Conservation (phyloP, 2,329 filamentous ascomycete genomes). For the Ascochyta rabiei region DNA sequence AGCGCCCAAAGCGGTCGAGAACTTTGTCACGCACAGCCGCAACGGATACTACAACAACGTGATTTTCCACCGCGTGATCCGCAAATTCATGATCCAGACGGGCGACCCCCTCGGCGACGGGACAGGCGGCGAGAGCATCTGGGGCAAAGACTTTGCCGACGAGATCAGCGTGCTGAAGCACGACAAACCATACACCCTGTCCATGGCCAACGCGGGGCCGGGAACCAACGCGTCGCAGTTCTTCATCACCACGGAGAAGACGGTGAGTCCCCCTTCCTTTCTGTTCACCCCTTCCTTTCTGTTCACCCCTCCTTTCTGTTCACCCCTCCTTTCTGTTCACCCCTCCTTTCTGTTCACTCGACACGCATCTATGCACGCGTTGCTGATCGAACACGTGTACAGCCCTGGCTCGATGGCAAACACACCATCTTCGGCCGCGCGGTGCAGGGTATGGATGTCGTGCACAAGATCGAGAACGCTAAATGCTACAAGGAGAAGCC, state of each 20-base stretch:
- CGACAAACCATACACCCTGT: constrained; percentile 94
- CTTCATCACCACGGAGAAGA: constrained; percentile 97
- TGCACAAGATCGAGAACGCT: constrained; percentile 93
- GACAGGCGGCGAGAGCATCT: constrained; percentile 89
- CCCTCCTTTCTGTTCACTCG: too few species aligned
- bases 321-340: too few species aligned
- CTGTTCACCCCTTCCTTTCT: too few species aligned
- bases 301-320: too few species aligned
- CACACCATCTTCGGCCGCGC: constrained; percentile 96
- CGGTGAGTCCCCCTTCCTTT: constrained; percentile 61
- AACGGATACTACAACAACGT: constrained; percentile 96
- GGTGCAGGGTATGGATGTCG: constrained; percentile 87
- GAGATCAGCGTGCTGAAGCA: constrained; percentile 91
- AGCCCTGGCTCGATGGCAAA: constrained; percentile 93
- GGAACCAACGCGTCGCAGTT: constrained; percentile 97
- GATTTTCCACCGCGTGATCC: constrained; percentile 95
- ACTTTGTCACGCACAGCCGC: constrained; percentile 90
- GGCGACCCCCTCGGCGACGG: constrained; percentile 88
- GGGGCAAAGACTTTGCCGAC: constrained; percentile 90
- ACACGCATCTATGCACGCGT: too few species aligned
- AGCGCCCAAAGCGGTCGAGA: constrained; percentile 93
- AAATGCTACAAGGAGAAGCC: constrained; percentile 91
- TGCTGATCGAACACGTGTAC: constrained; percentile 31
- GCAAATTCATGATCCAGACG: constrained; percentile 96
- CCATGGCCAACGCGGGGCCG: constrained; percentile 96